Conservation (phyloP, 2,329 filamentous ascomycete species). For the Botrytis fragariae region DNA sequence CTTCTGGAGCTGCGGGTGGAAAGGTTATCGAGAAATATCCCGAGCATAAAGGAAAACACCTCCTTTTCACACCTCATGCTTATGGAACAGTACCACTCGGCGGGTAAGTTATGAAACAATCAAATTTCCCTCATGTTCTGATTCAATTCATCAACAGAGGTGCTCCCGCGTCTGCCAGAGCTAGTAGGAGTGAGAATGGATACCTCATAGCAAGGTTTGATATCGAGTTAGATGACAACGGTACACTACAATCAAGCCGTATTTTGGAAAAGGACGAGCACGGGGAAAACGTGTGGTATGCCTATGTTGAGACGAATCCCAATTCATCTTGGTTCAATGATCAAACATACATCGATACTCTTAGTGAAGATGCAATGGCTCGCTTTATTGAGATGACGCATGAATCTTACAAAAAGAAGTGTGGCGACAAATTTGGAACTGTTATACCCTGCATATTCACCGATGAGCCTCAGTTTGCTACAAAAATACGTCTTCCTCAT, state of each 20-base stretch:
- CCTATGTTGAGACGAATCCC: slow-evolving; percentile 38
- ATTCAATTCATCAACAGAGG: slow-evolving; percentile 14
- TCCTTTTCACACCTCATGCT: slow-evolving; percentile 33
- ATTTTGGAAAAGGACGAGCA: slow-evolving; percentile 28
- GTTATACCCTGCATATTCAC: slow-evolving; percentile 39
- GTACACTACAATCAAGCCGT: slow-evolving; percentile 31
- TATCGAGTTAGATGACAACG: slow-evolving; percentile 32
- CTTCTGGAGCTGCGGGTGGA: slow-evolving; percentile 36
- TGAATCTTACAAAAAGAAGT: slow-evolving; percentile 36
- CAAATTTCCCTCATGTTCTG: neutral
- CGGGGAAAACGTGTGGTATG: slow-evolving; percentile 37
- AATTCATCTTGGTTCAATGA: slow-evolving; percentile 38
- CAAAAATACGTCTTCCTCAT: slow-evolving; percentile 35
- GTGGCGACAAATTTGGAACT: slow-evolving; percentile 37
- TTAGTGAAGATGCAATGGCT: slow-evolving; percentile 34
- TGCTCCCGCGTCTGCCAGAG: slow-evolving; percentile 14
- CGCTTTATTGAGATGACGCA: slow-evolving; percentile 38
- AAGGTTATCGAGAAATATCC: slow-evolving; percentile 34
- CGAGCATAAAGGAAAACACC: slow-evolving; percentile 35
- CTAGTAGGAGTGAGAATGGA: slow-evolving; percentile 25
- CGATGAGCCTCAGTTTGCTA: slow-evolving; percentile 39
- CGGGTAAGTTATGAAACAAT: neutral
- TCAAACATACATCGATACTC: slow-evolving; percentile 38
- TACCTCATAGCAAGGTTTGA: slow-evolving; percentile 34
- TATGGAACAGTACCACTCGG: slow-evolving; percentile 23